Base-by-base conservation (phyloP, 2,329 filamentous ascomycete species). In the Coniochaeta sp. region DNA sequence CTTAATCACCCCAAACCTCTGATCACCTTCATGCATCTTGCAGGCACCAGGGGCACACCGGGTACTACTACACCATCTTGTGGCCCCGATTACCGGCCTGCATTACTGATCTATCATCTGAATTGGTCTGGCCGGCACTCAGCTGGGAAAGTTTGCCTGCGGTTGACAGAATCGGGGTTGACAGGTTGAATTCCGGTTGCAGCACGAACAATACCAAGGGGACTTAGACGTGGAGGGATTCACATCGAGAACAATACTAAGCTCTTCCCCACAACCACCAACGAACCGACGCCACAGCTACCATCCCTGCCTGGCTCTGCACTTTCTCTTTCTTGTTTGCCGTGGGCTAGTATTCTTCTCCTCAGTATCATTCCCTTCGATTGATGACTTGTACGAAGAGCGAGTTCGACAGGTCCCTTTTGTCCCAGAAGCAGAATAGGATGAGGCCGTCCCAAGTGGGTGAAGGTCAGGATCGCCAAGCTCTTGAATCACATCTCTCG, bases 161-260 rank as follows among this genome's bases (percentile, higher is more conserved):
- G 47, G 47, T 52, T 52, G 24, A 52, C 22, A 28, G 26, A 17
- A n/a, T 52, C 4, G 47, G 47, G 47, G 9, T 30, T n/a, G 26
- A 52, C 12, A 14, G 24, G 47, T 52, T 2, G 54, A 30, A 55
- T 55, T 55, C 54, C 54, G 54, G 54, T 55, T 55, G 30, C 54
- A 38, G 30, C 30, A 30, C 4, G 57, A 62, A 65, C 62, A 65
- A 63, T 65, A 62, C 62, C 59, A 64, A 64, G 38, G n/a, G n/a
- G 36, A 32, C 28, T 57, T 52, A 52, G 10, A 52, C 19, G 2
- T 16, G 2, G 42, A 26, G 50, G 52, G 57, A 28, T 34, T 36
- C 1, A 34, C 30, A 12, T 55, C 34, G 54, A 55, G 57, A 58
- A 65, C 62, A 65, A 65, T 64, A 55, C 47, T 60, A 64, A 63